Evolutionary conservation across 2,329 filamentous ascomycete species (phyloP), one percentile per base, ranked within the genome.

Genomic region (Neopestalotiopsis clavispora): DNA sequence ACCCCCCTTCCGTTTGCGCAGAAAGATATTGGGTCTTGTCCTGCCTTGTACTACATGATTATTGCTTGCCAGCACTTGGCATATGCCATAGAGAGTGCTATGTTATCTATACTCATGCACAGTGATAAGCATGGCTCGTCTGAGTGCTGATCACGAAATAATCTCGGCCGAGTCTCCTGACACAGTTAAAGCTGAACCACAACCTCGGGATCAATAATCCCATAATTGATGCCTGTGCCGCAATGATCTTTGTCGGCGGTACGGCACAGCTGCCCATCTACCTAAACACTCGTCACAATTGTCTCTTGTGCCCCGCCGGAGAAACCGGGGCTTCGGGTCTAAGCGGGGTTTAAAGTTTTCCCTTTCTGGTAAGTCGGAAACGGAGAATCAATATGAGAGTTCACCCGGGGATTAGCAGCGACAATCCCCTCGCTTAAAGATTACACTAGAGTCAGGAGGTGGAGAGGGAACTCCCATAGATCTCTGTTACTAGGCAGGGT

Each of bases 291-390:
- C 23, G 23, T 28, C 23, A 23, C 23, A 23, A 28, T 23, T 23
- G 34, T 7, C 60, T 14, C 28, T 23, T 38, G 17, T 32, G 45
- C 52, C 63, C 63, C 45, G 45, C 63, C 63, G 63, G 63, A 66
- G 63, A 66, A 57, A 30, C 28, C 63, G 63, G 45, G 10, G 12
- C n/a, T 17, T 64, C 61, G 61, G 61, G 12, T 9, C 38, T 64
- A 52, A 20, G 4, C 61, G 61, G 61, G 17, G 38, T 14, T 64
- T 49, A 49, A 5, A 4, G 20, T 17, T 7, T 64, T 9, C 40
- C 12, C 4, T 45, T 42, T 28, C 7, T n/a, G 61, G 61, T 17
- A 64, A 52, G 20, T 12, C 38, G 17, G 61, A 9, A 9, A 52
- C 20, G 17, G 17, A 7, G 9, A 17, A 52, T 17, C 45, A 17